A percentile compares a stretch with the other conserved stretches of the same genome.
Conservation (phyloP, 352 stramenopile species). For the Stephanocyclus meneghinianus region DNA sequence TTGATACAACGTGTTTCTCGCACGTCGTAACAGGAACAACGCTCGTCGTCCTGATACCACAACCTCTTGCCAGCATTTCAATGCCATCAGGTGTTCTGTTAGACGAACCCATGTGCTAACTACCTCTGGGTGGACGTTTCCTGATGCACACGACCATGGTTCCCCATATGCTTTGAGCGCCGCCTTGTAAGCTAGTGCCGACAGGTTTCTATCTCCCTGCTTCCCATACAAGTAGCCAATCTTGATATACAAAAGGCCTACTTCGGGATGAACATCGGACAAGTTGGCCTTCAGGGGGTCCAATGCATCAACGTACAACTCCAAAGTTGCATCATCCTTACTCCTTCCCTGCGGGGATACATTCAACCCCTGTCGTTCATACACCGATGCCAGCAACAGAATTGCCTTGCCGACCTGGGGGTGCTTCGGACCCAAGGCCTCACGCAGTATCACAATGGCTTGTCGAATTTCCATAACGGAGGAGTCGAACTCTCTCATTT, state of each 20-base stretch:
- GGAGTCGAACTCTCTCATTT: conserved; percentile 43
- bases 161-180: conserved; percentile 40
- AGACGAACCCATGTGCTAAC: conserved; percentile 42
- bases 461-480: conserved; percentile 34
- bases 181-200: conserved; percentile 40
- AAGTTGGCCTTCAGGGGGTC: conserved; percentile 39
- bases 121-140: conserved; percentile 22
- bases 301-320: conserved; percentile 48
- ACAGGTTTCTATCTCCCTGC: conserved; percentile 30
- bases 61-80: conserved; percentile 39
- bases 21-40: conserved; percentile 32
- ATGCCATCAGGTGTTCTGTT: conserved; percentile 20
- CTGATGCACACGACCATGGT: conserved; percentile 9
- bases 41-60: conserved; percentile 27
- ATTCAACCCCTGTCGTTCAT: conserved; percentile 39
- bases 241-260: conserved; percentile 44
- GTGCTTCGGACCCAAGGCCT: conserved; percentile 38
- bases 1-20: conserved; percentile 39
- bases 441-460: conserved; percentile 28
- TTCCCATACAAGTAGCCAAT: conserved; percentile 48
- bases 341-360: conserved; percentile 23
- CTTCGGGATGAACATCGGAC: conserved; percentile 33
- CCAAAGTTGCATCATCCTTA: conserved; percentile 39
- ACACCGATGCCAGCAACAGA: conserved; percentile 43
- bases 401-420: conserved; percentile 36